phyloP scores from a whole-genome alignment of 2,329 filamentous ascomycete species.

The Sphaerulina vaccinii region DNA sequence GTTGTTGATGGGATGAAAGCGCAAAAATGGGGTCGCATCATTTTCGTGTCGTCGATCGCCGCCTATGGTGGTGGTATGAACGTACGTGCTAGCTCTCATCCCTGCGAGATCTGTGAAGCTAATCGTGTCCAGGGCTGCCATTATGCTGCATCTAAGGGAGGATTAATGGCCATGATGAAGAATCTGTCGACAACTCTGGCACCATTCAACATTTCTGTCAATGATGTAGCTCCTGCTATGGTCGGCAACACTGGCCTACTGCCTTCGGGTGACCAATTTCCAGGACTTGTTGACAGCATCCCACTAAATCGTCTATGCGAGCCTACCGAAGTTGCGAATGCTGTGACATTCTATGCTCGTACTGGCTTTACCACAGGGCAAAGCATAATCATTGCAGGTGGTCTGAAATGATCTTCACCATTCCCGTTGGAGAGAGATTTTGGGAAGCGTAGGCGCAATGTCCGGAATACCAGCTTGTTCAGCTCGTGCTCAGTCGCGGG shows the following conservation, averaged over 20 bases:
- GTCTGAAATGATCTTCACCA: conserved; percentile 21
- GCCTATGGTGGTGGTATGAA: conserved; percentile 64
- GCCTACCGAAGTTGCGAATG: conserved; percentile 59
- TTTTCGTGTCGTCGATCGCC: conserved; percentile 64
- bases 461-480: background rate
- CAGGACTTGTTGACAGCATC: conserved; percentile 60
- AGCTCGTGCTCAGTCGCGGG: background rate
- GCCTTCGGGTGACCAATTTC: conserved; percentile 48
- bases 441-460: too few relatives aligned
- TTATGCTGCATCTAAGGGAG: conserved; percentile 38
- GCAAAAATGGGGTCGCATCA: conserved; percentile 62
- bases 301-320: conserved; percentile 58
- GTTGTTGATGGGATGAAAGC: conserved; percentile 60
- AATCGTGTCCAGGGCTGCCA: conserved; percentile 24
- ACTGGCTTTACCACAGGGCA: conserved; percentile 48
- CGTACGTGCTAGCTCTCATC: conserved; percentile 44
- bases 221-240: conserved; percentile 68
- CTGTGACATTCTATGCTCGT: conserved; percentile 57
- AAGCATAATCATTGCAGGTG: conserved; percentile 28
- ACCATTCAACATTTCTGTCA: conserved; percentile 62
- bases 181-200: conserved; percentile 62
- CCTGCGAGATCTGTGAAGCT: conserved; percentile 1
- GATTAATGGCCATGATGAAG: conserved; percentile 61
- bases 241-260: conserved; percentile 58
- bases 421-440: background rate